phyloP scores from a whole-genome alignment of 345 rosid genomes.

The Populus tremula region DNA sequence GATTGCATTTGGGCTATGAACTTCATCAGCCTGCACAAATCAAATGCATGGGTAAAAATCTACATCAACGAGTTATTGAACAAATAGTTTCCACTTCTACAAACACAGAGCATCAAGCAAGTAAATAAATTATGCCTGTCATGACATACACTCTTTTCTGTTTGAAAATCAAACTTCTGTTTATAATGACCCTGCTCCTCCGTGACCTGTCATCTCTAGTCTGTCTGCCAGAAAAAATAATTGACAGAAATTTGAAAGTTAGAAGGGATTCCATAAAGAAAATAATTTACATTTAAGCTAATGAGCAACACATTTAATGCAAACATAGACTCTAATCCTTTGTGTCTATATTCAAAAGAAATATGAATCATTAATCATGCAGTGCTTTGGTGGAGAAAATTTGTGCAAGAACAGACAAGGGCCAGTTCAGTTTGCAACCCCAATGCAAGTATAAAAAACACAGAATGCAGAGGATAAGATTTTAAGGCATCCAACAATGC shows the following conservation, averaged over 20 bases:
- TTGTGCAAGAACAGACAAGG: background rate
- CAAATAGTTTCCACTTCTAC: background rate
- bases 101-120: slow-evolving; percentile 10
- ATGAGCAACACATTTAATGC: background rate
- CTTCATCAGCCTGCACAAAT: slow-evolving; percentile 52
- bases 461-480: slow-evolving; percentile 1
- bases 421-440: background rate
- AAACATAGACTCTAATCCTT: background rate
- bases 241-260: slow-evolving; percentile 21
- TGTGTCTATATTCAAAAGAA: background rate
- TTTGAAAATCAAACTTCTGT: slow-evolving; percentile 28
- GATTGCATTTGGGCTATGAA: slow-evolving; percentile 38
- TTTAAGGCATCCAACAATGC: background rate
- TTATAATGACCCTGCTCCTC: slow-evolving; percentile 24
- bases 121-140: slow-evolving; percentile 9
- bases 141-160: slow-evolving; percentile 41
- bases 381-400: background rate
- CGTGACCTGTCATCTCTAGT: slow-evolving; percentile 30
- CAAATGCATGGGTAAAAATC: slow-evolving; percentile 19
- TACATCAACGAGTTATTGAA: background rate
- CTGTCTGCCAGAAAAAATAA: slow-evolving; percentile 59
- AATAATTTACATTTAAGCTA: background rate
- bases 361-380: background rate
- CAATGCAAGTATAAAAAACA: background rate
- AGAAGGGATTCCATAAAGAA: background rate